A percentile compares a stretch with the other conserved stretches of the same genome.
Conservation (phyloP, 1,284 basidiomycete species). For the Moesziomyces aphidis region DNA sequence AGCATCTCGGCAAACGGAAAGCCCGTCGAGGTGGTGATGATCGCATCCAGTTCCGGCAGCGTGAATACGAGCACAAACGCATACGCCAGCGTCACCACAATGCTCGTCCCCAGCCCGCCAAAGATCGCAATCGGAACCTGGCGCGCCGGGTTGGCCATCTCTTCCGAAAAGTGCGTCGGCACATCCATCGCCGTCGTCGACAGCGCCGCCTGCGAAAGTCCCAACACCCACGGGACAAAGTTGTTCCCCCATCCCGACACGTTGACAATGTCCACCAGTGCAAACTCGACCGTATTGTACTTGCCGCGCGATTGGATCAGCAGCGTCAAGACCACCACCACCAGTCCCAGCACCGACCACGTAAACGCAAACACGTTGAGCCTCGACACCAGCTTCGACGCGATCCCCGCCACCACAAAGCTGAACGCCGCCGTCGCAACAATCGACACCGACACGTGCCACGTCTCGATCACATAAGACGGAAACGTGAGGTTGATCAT, state of each 20-base stretch:
- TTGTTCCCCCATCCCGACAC: constrained; percentile 25
- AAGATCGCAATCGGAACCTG: constrained; percentile 33
- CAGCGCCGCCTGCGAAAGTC: constrained; percentile 25
- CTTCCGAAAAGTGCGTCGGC: constrained; percentile 35
- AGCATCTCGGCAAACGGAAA: constrained; percentile 42
- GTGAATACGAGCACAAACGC: constrained; percentile 36
- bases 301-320: constrained; percentile 24
- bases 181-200: constrained; percentile 34
- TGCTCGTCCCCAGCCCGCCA: constrained; percentile 11
- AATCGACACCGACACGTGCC: constrained; percentile 13
- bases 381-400: constrained; percentile 11
- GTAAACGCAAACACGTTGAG: constrained; percentile 31
- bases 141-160: constrained; percentile 21
- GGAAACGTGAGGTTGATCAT: constrained; percentile 31
- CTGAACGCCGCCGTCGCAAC: constrained; percentile 6
- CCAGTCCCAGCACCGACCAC: constrained; percentile 25
- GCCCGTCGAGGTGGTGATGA: constrained; percentile 23
- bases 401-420: constrained; percentile 11
- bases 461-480: constrained; percentile 11
- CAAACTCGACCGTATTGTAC: constrained; percentile 34
- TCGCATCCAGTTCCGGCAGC: constrained; percentile 16
- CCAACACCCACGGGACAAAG: constrained; percentile 35
- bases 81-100: constrained; percentile 19
- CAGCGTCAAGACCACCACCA: constrained; percentile 17
- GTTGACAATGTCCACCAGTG: constrained; percentile 31